Evolutionary conservation across 805 yeast species (phyloP), one percentile per base, ranked within the genome.

Genomic region (Candida ipomoeae): DNA sequence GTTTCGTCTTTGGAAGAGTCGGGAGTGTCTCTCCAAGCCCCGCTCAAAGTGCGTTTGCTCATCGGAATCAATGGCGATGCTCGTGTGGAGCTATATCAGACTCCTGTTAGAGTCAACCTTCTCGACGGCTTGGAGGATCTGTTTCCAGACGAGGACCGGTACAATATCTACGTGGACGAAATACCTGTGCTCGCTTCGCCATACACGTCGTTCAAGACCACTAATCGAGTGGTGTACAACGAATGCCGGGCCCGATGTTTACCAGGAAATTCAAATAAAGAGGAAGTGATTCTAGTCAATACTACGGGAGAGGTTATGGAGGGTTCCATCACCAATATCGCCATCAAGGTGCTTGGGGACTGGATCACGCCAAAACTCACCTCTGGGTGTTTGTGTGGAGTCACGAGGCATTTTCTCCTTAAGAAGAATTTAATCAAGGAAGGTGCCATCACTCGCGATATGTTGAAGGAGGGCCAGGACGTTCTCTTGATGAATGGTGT

Each of bases 161-260:
- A 87, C 83, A 79, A 75, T 18, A 82, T 89, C 0, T 82, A 80
- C 58, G 59, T 90, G 3, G 92, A 87, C 62, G 61, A 70, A 0
- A 66, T 73, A 31, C 73, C 82, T 1, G 74, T 79, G 1, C 55
- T 76, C 40, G 77, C 81, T 1, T 81, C 95, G 2, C 87, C 88
- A 1, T 88, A 87, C 66, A 89, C 96, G 0, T 84, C 95, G 4
- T 86, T 90, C 69, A 92, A 92, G 64, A 92, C 98, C 0, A 87
- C 97, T 0, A 67, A 73, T 21, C 74, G 99, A 54, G 71, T 70
- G 3, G 80, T 75, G 42, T 90, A 91, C 63, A 77, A 71, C 40
- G 73, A 63, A 2, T 85, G 96, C 0, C 69, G 97, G 50, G 65
- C 64, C 1, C 69, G 89, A 40, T 56, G 68, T 40, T 60, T 80